Percentiles rank a stretch among this genome's conserved stretches.
Conservation (phyloP, 352 stramenopile genomes). For the Phytophthora colocasiae region DNA sequence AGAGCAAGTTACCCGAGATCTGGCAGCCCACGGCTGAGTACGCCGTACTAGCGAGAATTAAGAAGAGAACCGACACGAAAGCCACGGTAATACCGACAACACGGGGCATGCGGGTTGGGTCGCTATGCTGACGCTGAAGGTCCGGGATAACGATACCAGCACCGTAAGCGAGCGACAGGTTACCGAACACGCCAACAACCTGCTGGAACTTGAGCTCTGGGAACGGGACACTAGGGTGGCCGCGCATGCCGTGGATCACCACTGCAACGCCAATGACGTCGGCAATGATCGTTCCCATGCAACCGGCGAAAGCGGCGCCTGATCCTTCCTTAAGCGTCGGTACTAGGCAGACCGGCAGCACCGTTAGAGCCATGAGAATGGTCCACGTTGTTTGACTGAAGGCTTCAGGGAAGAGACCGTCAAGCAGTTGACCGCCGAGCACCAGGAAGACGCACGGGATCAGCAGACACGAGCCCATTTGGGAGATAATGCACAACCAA, state of each 20-base stretch:
- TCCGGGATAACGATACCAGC: constrained; percentile 71
- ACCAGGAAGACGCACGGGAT: constrained; percentile 68
- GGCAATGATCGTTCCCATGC: constrained; percentile 64
- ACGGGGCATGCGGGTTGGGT: constrained; percentile 67
- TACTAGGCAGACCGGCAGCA: constrained; percentile 60
- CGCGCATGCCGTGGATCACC: constrained; percentile 60
- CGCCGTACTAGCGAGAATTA: constrained; percentile 48
- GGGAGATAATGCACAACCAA: constrained; percentile 57
- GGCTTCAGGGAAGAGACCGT: constrained; percentile 55
- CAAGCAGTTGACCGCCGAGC: constrained; percentile 57
- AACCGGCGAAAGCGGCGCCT: constrained; percentile 61
- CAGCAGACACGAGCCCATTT: constrained; percentile 64
- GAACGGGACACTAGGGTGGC: constrained; percentile 51
- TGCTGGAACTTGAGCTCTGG: constrained; percentile 60
- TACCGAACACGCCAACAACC: constrained; percentile 64
- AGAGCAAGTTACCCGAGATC: constrained; percentile 74
- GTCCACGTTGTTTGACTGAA: constrained; percentile 65
- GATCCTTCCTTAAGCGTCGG: constrained; percentile 75
- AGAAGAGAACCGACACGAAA: constrained; percentile 61
- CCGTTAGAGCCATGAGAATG: constrained; percentile 64
- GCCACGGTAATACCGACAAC: constrained; percentile 62
- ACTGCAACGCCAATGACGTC: constrained; percentile 60
- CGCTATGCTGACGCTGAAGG: constrained; percentile 66
- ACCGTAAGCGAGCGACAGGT: constrained; percentile 69
- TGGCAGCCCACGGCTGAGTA: constrained; percentile 71